Conservation (phyloP, 1,284 basidiomycete genomes). For the Golubevia sp. region DNA sequence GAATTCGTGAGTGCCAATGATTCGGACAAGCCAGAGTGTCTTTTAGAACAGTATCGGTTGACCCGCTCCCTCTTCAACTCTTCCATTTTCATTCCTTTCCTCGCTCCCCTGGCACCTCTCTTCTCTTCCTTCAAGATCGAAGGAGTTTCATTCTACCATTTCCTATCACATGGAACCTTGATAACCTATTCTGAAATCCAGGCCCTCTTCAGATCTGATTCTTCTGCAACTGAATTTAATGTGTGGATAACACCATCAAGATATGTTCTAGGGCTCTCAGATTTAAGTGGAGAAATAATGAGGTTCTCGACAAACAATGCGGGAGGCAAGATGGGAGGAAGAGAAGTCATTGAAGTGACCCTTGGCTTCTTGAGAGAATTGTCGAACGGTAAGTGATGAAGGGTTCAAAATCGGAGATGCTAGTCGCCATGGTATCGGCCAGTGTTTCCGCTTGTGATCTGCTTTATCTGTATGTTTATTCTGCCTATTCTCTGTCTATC, state of each 20-base stretch:
- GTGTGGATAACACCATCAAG: slow-evolving; percentile 23
- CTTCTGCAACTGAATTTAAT: too few relatives aligned
- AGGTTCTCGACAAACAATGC: slow-evolving; percentile 46
- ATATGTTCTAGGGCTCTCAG: slow-evolving; percentile 51
- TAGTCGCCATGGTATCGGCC: slow-evolving; percentile 55
- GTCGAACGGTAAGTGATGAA: neutral
- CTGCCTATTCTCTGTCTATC: neutral
- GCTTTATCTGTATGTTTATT: slow-evolving; percentile 6
- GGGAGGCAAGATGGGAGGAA: slow-evolving; percentile 4
- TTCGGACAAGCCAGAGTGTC: too few relatives aligned
- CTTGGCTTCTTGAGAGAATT: neutral
- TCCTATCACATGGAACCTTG: slow-evolving; percentile 74
- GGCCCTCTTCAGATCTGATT: slow-evolving; percentile 16
- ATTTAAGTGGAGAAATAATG: slow-evolving; percentile 57
- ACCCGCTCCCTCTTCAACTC: too few relatives aligned
- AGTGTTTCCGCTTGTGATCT: neutral
- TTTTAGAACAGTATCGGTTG: too few relatives aligned
- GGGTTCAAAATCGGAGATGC: slow-evolving; percentile 6
- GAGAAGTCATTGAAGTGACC: neutral
- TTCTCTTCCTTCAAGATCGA: slow-evolving; percentile 74
- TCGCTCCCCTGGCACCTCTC: too few relatives aligned
- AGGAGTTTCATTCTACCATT: slow-evolving; percentile 85
- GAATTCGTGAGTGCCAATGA: slow-evolving; percentile 60
- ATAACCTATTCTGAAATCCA: slow-evolving; percentile 76
- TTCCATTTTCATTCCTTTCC: too few relatives aligned